Conservation (phyloP, 768 basidiomycete species). For the Psilocybe tampanensis region DNA sequence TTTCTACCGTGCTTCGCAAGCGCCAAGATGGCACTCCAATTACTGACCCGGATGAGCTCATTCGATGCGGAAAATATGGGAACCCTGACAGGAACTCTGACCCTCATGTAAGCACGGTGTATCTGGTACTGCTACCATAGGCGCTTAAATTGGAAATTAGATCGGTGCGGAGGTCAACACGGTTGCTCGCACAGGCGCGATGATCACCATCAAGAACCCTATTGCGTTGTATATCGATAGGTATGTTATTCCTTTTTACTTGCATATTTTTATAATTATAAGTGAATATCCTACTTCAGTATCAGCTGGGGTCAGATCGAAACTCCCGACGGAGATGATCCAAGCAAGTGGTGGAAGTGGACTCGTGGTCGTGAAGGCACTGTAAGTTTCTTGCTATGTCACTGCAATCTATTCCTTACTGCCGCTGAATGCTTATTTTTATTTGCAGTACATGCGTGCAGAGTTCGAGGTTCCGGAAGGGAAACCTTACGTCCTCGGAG, state of each 20-base stretch:
- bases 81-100: slow-evolving; percentile 1
- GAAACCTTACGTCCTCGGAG: background rate
- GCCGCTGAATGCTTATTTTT: background rate
- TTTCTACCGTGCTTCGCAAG: background rate
- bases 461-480: background rate
- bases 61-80: background rate
- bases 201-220: slow-evolving; percentile 9
- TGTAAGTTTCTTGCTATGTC: background rate
- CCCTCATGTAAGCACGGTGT: background rate
- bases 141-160: background rate
- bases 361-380: slow-evolving; percentile 1
- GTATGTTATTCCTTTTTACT: background rate
- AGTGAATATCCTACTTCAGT: background rate
- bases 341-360: slow-evolving; percentile 5
- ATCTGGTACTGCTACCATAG: background rate
- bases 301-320: slow-evolving; percentile 2
- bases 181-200: slow-evolving; percentile 4
- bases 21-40: slow-evolving; percentile 1
- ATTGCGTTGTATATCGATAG: slow-evolving; percentile 9
- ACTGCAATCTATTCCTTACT: background rate
- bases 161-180: slow-evolving; percentile 9
- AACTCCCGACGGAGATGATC: slow-evolving; percentile 3
- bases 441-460: background rate
- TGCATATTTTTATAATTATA: too few relatives aligned
- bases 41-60: slow-evolving; percentile 2